Conservation (phyloP, 345 rosid genomes). For the Physaria fendleri region DNA sequence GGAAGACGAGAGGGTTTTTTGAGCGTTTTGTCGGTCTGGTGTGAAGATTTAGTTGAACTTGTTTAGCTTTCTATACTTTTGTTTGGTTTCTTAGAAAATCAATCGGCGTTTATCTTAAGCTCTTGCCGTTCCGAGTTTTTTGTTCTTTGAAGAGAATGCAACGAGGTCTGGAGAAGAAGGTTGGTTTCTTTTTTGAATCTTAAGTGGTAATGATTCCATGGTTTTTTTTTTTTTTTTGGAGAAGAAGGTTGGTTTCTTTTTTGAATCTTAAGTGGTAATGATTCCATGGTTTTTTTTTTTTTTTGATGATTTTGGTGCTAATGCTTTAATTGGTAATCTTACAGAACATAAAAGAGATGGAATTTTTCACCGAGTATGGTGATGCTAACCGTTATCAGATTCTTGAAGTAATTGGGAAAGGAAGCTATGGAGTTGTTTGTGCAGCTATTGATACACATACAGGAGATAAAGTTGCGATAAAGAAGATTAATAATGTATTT, state of each 20-base stretch:
- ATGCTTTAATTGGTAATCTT: constrained; percentile 2
- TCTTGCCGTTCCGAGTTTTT: background rate
- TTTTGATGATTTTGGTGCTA: background rate
- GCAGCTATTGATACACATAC: constrained; percentile 94
- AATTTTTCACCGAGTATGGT: constrained; percentile 91
- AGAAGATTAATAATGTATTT: constrained; percentile 84
- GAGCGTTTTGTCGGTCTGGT: too few relatives aligned
- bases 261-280: background rate
- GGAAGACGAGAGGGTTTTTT: constrained; percentile 19
- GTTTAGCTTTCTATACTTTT: constrained; percentile 7
- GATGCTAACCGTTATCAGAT: constrained; percentile 88
- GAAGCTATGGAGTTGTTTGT: constrained; percentile 98
- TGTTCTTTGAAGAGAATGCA: constrained; percentile 32
- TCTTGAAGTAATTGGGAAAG: constrained; percentile 89
- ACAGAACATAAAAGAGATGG: constrained; percentile 68
- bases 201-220: background rate
- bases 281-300: background rate
- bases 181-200: constrained; percentile 1
- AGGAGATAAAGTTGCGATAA: constrained; percentile 87
- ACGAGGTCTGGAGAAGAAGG: constrained; percentile 39
- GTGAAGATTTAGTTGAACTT: too few relatives aligned
- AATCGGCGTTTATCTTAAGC: too few relatives aligned
- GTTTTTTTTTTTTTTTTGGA: background rate
- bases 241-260: background rate
- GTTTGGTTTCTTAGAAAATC: too few relatives aligned